Percentiles rank a stretch among this genome's conserved stretches.
Conservation (phyloP, 805 yeast species). For the Wilhelminamyces savonicus region DNA sequence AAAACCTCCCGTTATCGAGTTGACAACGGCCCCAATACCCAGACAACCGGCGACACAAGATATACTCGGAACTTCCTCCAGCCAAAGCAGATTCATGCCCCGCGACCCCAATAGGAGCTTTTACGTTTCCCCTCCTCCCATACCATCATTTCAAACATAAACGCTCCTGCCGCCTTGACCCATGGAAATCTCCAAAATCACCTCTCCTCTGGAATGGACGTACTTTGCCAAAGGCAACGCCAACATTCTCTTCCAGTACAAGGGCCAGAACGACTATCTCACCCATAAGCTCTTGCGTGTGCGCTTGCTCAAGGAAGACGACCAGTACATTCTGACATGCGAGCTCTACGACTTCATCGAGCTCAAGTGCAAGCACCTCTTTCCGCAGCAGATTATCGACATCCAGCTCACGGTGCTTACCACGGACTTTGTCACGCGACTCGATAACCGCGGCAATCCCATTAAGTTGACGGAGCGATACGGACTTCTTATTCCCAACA, state of each 20-base stretch:
- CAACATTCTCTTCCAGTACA: constrained; percentile 39
- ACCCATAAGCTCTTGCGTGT: constrained; percentile 33
- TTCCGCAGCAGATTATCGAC: constrained; percentile 24
- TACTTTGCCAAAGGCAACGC: constrained; percentile 44
- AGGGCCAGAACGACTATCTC: constrained; percentile 27
- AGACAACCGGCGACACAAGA: too few species aligned
- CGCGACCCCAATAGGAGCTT: too few species aligned
- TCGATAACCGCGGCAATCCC: constrained; percentile 19
- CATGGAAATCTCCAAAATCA: constrained; percentile 1
- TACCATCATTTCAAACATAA: too few species aligned
- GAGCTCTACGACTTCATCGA: constrained; percentile 37
- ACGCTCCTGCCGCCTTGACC: too few species aligned
- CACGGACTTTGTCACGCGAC: constrained; percentile 19
- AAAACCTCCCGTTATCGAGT: too few species aligned
- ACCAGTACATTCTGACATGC: constrained; percentile 31
- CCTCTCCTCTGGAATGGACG: constrained; percentile 30
- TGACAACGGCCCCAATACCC: too few species aligned
- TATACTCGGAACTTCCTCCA: too few species aligned
- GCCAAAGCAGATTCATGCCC: too few species aligned
- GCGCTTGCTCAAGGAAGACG: constrained; percentile 25
- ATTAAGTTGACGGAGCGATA: constrained; percentile 34
- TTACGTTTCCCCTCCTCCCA: too few species aligned
- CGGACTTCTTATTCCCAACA: constrained; percentile 39
- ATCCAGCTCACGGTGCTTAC: constrained; percentile 26
- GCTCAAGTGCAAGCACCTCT: constrained; percentile 23